Base-by-base conservation (phyloP, 768 basidiomycete species). In the Tubosaeta brunneosetosa region DNA sequence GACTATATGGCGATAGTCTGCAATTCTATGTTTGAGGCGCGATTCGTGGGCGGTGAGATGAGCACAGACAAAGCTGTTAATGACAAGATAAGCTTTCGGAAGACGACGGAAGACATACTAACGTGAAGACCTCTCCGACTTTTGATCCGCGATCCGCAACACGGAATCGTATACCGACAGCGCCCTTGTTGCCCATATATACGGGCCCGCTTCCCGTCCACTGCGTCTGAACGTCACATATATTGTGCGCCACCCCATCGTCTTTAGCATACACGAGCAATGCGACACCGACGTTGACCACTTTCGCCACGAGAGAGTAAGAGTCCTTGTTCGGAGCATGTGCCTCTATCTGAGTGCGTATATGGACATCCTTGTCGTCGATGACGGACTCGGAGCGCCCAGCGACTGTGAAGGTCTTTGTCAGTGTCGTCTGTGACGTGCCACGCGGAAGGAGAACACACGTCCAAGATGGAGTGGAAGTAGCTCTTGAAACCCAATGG, bases 141-240 rank as follows among this genome's bases (percentile, higher is more conserved):
- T 73, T 70, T 8, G 77, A 79, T 29, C 82, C 81, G 29, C 72
- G 67, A 9, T 73, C 75, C n/a, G 76, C 69, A 19, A 94, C 76
- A 45, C 86, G 82, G 68, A 98, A 86, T 37, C 94, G 79, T 38
- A 93, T 77, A 13, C 88, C 94, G 3, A 97, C 93, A 1, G 91
- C 94, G 26, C 92, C 93, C 70, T 98, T 98, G 73, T 99, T 97
- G 6, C 90, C 91, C 89, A 97, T 89, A 59, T 80, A 84, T 14
- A 67, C 78, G 32, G 82, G 84, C 6, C 86, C 86, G 54, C 74
- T 82, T 7, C 89, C 86, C 0, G 85, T 88, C 84, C 89, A 86
- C 51, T 80, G 73, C 44, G 87, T 86, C 61, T 91, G 76, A 33
- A 89, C 81, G 59, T 89, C 80, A 54, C 74, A 71, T 19, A 87